These are phyloP conservation scores for Colletotrichum sp. DNA, from an alignment of 2,329 filamentous ascomycete species.

Conservation along the genomic window DNA sequence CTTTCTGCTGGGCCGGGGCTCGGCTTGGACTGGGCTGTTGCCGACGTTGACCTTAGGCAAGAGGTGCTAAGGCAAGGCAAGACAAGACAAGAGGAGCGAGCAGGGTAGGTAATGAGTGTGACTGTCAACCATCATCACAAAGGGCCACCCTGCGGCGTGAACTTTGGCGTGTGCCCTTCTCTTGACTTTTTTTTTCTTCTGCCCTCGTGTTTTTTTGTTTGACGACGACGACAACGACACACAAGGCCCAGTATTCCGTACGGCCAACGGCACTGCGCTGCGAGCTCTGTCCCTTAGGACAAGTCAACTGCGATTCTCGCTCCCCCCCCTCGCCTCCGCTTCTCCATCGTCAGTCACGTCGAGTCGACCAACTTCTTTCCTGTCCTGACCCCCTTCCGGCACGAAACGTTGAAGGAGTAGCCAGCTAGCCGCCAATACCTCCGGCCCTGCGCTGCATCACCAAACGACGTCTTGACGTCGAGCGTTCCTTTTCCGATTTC, in stretches of 20 bases:
- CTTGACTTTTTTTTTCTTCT: neutral
- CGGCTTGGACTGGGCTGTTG: neutral
- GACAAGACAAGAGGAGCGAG: neutral
- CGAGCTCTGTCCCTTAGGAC: neutral
- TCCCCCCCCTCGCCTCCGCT: neutral
- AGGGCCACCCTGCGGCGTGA: slow-evolving; percentile 18
- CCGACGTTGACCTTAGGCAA: neutral
- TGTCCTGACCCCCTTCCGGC: neutral
- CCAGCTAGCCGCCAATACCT: neutral
- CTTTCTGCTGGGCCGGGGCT: neutral
- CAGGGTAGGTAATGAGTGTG: neutral
- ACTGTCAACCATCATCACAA: slow-evolving; percentile 21
- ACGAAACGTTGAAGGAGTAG: neutral
- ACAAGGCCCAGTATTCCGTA: neutral
- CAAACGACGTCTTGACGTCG: neutral
- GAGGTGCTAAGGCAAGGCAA: neutral
- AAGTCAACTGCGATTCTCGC: neutral
- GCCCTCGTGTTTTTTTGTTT: neutral
- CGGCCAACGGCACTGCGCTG: slow-evolving; percentile 8
- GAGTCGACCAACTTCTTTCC: neutral
- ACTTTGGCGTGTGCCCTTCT: slow-evolving; percentile 11
- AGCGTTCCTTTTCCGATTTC: neutral
- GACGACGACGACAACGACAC: neutral
- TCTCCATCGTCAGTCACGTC: neutral
- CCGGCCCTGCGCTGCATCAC: neutral